Evolutionary conservation across 208 protist genomes (phyloP), one percentile per base, ranked within the genome.

Genomic region (Novymonas esmeraldas): DNA sequence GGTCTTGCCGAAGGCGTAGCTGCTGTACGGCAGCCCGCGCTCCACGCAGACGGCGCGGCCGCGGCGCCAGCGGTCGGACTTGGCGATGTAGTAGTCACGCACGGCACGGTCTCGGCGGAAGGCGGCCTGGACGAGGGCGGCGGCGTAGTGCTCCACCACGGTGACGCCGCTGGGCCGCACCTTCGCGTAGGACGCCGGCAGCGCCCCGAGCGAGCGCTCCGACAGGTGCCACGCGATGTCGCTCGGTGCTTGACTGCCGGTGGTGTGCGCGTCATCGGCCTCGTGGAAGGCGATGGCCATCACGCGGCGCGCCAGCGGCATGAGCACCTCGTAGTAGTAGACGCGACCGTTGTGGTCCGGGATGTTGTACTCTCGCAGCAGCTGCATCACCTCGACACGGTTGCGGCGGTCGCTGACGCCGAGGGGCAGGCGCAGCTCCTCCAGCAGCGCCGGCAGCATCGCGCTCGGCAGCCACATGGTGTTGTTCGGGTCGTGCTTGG

Each of bases 291-390:
- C 82, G 73, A 94, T 93, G 28, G 87, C 84, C 63, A 94, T 87
- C 29, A 92, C 85, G 41, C 91, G 89, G 11, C 89, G 82, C 20
- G 90, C 91, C 11, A 97, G 70, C 22, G 93, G 86, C 48, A 92
- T 63, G 11, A 96, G 75, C 16, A 95, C 90, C 31, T 95, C 93
- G 70, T 94, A 74, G 80, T 95, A 97, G 71, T 93, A 82, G 28
- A 97, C 84, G 45, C 74, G 70, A 14, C 93, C 90, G 34, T 80
- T 77, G 70, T 92, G 85, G 31, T 91, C 81, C 22, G 93, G 87
- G 42, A 97, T 95, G 58, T 90, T 74, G 78, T 97, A 97, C 78
- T 92, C 87, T n/a, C 86, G 84, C 56, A 94, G 71, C 41, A 91
- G 51, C 16, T 74, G 76, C 55, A 97, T 66, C 48, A 97, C 62